phyloP scores from a whole-genome alignment of 1,284 basidiomycete species.

The Marasmius fiardii region DNA sequence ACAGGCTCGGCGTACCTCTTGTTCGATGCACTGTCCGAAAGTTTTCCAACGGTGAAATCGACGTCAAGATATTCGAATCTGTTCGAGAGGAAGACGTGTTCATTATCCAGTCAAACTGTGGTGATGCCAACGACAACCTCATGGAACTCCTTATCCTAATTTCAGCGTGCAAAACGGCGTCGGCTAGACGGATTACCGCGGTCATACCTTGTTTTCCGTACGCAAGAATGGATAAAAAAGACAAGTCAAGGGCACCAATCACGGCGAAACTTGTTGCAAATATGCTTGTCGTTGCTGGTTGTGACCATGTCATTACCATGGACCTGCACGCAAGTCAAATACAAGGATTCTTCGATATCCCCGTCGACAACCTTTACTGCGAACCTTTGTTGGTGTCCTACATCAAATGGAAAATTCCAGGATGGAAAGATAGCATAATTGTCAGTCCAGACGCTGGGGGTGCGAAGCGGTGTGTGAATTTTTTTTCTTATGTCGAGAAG shows the following conservation, averaged over 20 bases:
- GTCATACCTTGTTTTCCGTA: constrained; percentile 99
- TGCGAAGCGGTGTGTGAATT: constrained; percentile 81
- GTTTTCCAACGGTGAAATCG: constrained; percentile 95
- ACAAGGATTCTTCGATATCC: constrained; percentile 99
- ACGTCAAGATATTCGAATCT: constrained; percentile 90
- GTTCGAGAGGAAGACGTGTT: constrained; percentile 98
- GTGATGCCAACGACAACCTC: constrained; percentile 80
- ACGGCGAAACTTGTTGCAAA: constrained; percentile 98
- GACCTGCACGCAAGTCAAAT: constrained; percentile 98
- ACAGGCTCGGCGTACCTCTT: constrained; percentile 87
- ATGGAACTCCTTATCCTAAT: constrained; percentile 92
- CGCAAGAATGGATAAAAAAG: constrained; percentile 97
- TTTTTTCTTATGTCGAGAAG: constrained; percentile 2
- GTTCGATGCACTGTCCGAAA: constrained; percentile 92
- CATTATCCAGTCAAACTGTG: constrained; percentile 86
- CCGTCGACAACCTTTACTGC: constrained; percentile 94
- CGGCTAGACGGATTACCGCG: constrained; percentile 94
- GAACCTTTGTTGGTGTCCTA: constrained; percentile 87
- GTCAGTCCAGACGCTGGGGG: constrained; percentile 98
- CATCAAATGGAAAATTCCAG: constrained; percentile 86
- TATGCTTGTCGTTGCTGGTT: constrained; percentile 94
- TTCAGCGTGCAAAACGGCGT: constrained; percentile 96
- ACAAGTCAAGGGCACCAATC: constrained; percentile 94
- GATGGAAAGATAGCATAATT: constrained; percentile 89
- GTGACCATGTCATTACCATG: constrained; percentile 99